Conservation (phyloP, 176 grass and related monocot species). For the Ananas comosus region DNA sequence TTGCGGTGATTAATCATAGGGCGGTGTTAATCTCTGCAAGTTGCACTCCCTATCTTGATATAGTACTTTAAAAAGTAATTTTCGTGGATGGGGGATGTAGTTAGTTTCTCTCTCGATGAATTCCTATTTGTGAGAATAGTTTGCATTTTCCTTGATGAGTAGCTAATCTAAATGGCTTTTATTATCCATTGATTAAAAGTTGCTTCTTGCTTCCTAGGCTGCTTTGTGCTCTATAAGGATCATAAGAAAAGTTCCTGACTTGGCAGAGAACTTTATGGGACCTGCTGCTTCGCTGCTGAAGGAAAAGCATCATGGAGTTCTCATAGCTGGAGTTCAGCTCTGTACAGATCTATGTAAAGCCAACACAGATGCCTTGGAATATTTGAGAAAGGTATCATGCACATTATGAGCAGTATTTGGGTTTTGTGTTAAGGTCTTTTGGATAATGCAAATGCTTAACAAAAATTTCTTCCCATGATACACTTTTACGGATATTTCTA, state of each 20-base stretch:
- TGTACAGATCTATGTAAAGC: constrained; percentile 95
- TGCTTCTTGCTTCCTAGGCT: constrained; percentile 47
- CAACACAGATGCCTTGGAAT: constrained; percentile 63
- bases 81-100: not conserved
- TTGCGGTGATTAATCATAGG: too few species aligned
- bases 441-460: too few species aligned
- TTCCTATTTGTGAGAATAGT: not conserved
- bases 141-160: constrained; percentile 3
- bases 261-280: constrained; percentile 82
- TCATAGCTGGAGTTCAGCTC: constrained; percentile 84
- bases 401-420: not conserved
- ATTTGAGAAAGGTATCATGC: constrained; percentile 77
- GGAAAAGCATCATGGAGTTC: constrained; percentile 95
- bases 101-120: not conserved
- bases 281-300: constrained; percentile 69
- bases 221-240: constrained; percentile 92
- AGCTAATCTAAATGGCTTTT: constrained; percentile 10
- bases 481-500: too few species aligned
- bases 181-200: constrained; percentile 11
- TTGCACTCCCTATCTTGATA: not conserved
- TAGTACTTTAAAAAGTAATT: not conserved
- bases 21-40: too few species aligned
- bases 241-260: constrained; percentile 89
- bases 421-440: not conserved
- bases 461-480: too few species aligned